These are phyloP conservation scores for Cunninghamia lanceolata DNA, from an alignment of 75 land plant genomes.

Conservation along the genomic window DNA sequence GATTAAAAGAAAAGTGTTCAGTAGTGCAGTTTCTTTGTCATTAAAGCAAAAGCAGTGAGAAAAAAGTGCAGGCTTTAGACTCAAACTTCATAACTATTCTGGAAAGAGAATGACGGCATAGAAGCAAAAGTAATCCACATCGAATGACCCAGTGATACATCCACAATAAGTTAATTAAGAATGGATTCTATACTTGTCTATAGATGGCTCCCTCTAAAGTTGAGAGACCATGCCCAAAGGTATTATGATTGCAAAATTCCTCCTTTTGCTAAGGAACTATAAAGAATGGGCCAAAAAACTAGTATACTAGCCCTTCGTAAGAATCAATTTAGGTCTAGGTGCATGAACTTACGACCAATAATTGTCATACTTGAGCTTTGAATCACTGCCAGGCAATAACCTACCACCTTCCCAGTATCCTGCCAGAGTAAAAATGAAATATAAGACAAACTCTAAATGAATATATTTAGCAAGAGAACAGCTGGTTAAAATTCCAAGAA, in stretches of 20 bases:
- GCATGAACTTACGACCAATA: conserved; percentile 14
- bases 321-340: not conserved
- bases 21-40: not conserved
- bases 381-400: conserved; percentile 14
- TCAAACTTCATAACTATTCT: not conserved
- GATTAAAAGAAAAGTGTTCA: not conserved
- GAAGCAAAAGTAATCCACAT: not conserved
- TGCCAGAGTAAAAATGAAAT: conserved; percentile 1
- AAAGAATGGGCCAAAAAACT: not conserved
- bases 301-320: not conserved
- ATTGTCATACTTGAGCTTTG: conserved; percentile 4
- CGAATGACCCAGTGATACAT: not conserved
- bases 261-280: not conserved
- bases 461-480: not conserved
- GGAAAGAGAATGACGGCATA: not conserved
- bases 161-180: not conserved
- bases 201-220: not conserved
- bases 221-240: not conserved
- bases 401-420: not conserved
- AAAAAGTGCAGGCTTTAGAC: not conserved
- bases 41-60: not conserved
- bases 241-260: not conserved
- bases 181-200: not conserved
- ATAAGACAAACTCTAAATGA: not conserved
- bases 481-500: not conserved